Base-by-base conservation (phyloP, 495 filamentous ascomycete species). In the Pyronema omphalodes region DNA sequence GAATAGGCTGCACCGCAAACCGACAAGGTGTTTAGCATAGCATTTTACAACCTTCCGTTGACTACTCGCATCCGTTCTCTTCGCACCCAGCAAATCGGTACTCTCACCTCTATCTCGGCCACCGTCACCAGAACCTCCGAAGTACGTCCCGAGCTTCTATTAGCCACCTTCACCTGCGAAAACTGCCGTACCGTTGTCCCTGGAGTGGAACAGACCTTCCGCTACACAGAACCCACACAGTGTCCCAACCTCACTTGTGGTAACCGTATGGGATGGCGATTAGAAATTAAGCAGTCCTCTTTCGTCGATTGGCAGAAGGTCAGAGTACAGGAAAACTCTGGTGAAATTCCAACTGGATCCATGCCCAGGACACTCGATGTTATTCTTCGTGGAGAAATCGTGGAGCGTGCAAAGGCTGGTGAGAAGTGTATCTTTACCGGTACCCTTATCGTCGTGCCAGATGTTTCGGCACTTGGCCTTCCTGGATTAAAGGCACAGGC, bases 281-380 rank as follows among this genome's bases (percentile, higher is more conserved):
- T 99, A 5, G 89, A 99, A 60, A 96, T 99, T 64, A 77, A 86
- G 44, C 91, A 94, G 67, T 94, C 88, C 65, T 94, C 88, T 2
- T 99, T 99, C 62, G 83, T 96, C 17, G 91, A 99, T 68, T 99
- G 91, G 91, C 91, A 99, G 59, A 96, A 96, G 66, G 84, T 96
- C 18, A 80, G 93, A 50, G 82, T 96, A 34, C 91, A 99, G 67
- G 91, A 99, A 69, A 96, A 94, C 66, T 91, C 86, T 51, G 88
- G 88, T 14, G 91, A 99, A 67, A 99, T 99, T 46, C 91, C 91
- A 0, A 99, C 91, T 1, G 91, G 91, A 40, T 94, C 87, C 68
- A 99, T 99, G 91, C 91, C 91, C 3, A 78, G 91, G 41, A 99
- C 91, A 4, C 87, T 99, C 79, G 91, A 99, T 60, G 80, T 99